Evolutionary conservation across 2,329 filamentous ascomycete species (phyloP), one percentile per base, ranked within the genome.

Genomic region (Nothomitra cinnamomea): DNA sequence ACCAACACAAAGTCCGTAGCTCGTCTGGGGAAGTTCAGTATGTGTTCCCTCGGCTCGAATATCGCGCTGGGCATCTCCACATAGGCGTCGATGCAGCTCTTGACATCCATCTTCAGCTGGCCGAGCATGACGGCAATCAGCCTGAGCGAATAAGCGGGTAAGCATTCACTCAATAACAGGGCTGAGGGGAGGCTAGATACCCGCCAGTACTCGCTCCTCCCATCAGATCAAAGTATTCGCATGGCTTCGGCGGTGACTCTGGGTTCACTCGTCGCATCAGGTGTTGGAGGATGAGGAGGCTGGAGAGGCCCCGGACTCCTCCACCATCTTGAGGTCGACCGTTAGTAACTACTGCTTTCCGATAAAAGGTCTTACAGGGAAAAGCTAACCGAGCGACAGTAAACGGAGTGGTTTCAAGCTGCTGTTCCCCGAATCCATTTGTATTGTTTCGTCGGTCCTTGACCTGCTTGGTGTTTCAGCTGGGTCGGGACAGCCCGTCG

Each of bases 91-190:
- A 57, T 58, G 48, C 56, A 58, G 32, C 57, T 50, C 15, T 56
- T 47, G 13, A 59, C 53, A 8, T 51, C 50, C 54, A 59, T 57
- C 10, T 52, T 32, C 19, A 59, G 53, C 7, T 57, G 56, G n/a
- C 58, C 57, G 3, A 59, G 53, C 58, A 59, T 58, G 32, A 59
- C 57, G 4, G 58, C 57, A 32, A 59, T 57, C 8, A 59, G 51
- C 2, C n/a, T n/a, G n/a, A n/a, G n/a, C n/a, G n/a, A n/a, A n/a
- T n/a, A n/a, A n/a, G n/a, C n/a, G n/a, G n/a, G n/a, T n/a, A n/a
- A n/a, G n/a, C n/a, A n/a, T n/a, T n/a, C n/a, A n/a, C n/a, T n/a
- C n/a, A n/a, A n/a, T n/a, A n/a, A n/a, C n/a, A n/a, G n/a, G n/a
- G n/a, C n/a, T n/a, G n/a, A n/a, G n/a, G n/a, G n/a, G n/a, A n/a